These are phyloP conservation scores for Penicillium sp. DNA, from an alignment of 2,329 filamentous ascomycete species.

Conservation along the genomic window DNA sequence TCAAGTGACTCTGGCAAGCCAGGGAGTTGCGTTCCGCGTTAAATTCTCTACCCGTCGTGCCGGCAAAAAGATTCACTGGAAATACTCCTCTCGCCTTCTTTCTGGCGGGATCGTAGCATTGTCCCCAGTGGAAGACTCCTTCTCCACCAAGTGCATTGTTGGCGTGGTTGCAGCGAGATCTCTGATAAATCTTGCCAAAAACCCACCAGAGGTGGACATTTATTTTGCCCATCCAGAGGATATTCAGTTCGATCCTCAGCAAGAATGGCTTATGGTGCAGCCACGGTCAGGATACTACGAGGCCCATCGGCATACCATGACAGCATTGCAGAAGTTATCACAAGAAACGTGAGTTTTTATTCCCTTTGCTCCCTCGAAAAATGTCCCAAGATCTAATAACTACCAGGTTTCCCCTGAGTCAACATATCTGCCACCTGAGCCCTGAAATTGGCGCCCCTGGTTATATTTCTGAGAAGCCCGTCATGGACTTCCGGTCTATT, in stretches of 20 bases:
- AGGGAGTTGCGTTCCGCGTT: slow-evolving; percentile 69
- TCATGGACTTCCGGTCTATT: slow-evolving; percentile 55
- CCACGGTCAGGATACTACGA: slow-evolving; percentile 76
- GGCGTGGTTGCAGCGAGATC: slow-evolving; percentile 74
- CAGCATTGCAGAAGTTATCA: slow-evolving; percentile 69
- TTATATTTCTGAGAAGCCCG: slow-evolving; percentile 57
- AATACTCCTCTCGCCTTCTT: slow-evolving; percentile 62
- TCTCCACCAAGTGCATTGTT: slow-evolving; percentile 67
- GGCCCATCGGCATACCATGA: slow-evolving; percentile 71
- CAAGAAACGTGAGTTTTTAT: slow-evolving; percentile 51
- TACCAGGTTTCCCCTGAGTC: slow-evolving; percentile 49
- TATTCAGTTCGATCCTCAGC: slow-evolving; percentile 68
- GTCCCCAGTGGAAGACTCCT: slow-evolving; percentile 61
- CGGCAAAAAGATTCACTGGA: slow-evolving; percentile 70
- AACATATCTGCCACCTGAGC: slow-evolving; percentile 47
- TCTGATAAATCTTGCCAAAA: slow-evolving; percentile 64
- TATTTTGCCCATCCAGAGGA: slow-evolving; percentile 68
- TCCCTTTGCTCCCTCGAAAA: not conserved
- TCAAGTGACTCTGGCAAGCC: slow-evolving; percentile 65
- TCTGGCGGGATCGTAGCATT: slow-evolving; percentile 61
- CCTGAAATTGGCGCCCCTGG: slow-evolving; percentile 52
- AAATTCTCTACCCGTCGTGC: slow-evolving; percentile 71
- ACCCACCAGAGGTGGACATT: slow-evolving; percentile 75
- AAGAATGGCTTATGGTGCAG: slow-evolving; percentile 79
- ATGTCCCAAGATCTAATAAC: slow-evolving; percentile 7